phyloP scores from a whole-genome alignment of 306 rosid genomes.

The Vigna nakashimae region DNA sequence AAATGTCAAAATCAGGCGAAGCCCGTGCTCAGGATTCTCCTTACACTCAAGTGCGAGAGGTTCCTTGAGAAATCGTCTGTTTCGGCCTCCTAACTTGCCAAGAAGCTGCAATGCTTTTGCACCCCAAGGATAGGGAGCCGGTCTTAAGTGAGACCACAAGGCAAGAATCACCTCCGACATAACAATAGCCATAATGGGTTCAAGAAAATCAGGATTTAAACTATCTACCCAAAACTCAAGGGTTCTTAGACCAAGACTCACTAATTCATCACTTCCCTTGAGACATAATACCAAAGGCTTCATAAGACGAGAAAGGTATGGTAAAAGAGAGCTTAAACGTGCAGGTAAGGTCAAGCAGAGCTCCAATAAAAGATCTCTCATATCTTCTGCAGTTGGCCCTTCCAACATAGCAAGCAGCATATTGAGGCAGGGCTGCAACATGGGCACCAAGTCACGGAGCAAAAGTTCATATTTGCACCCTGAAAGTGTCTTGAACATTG shows the following conservation, averaged over 20 bases:
- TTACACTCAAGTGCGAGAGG: constrained; percentile 96
- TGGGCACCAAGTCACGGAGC: constrained; percentile 88
- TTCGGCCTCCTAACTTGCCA: constrained; percentile 97
- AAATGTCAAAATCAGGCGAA: constrained; percentile 94
- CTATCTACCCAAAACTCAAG: constrained; percentile 99
- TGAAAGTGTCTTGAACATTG: constrained; percentile 83
- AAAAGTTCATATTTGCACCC: constrained; percentile 97
- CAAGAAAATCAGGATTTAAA: constrained; percentile 97
- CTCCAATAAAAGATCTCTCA: constrained; percentile 92
- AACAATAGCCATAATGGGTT: constrained; percentile 97
- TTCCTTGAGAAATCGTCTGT: constrained; percentile 96
- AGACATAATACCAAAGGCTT: constrained; percentile 96
- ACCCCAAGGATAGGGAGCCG: constrained; percentile 92
- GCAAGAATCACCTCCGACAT: constrained; percentile 93
- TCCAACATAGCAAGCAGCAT: constrained; percentile 94
- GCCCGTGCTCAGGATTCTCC: constrained; percentile 98
- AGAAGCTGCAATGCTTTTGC: constrained; percentile 98
- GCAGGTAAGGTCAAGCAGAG: constrained; percentile 98
- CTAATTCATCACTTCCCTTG: constrained; percentile 89
- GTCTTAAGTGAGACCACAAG: constrained; percentile 96
- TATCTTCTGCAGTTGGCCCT: constrained; percentile 97
- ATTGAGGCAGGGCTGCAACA: constrained; percentile 95
- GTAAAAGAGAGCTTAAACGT: constrained; percentile 91
- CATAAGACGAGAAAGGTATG: constrained; percentile 94
- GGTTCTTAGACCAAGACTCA: constrained; percentile 89